Base-by-base conservation (phyloP, 2,329 filamentous ascomycete genomes). In the Metarhizium humberi region DNA sequence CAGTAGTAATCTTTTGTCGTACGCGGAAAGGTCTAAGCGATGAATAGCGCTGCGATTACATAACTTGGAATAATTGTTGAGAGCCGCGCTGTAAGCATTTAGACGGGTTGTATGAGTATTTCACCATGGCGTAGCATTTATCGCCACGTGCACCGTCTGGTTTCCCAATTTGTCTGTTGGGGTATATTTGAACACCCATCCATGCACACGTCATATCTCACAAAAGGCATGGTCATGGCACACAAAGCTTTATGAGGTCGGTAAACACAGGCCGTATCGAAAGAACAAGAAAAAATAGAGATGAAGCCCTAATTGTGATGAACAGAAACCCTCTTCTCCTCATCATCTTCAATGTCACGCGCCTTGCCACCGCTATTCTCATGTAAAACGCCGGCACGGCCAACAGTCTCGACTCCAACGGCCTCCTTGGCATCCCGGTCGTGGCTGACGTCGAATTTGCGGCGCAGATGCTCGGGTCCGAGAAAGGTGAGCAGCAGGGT, bases 401-500 rank as follows among this genome's bases (percentile, higher is more conserved):
- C 60, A 38, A 73, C 62, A 18, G 60, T 67, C 36, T 71, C 69
- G 30, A 69, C 69, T 5, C 75, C 76, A 3, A 73, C 74, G 8
- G 73, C 75, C 53, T 75, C 76, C 25, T 72, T 70, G 3, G 75
- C 70, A 49, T 81, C 77, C 47, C 70, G 67, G 55, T 80, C 78
- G 51, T 78, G 71, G 3, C 61, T 70, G 0, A 78, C 71, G 54
- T 80, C 78, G 60, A 82, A 80, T 59, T 73, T 77, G 59, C 75
- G 72, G 38, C 71, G 66, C 53, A 81, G 63, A 56, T 79, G 73
- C 69, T 82, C 79, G 1, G 79, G 79, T 0, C 87, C 87, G 3
- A 88, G 47, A 10, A 88, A 68, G 0, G 85, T 85, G 54, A 90
- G 66, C 6, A 82, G 1, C 42, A 85, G 76, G n/a, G 81, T 74